phyloP scores from a whole-genome alignment of 352 stramenopile genomes.

The Phytophthora meadii region DNA sequence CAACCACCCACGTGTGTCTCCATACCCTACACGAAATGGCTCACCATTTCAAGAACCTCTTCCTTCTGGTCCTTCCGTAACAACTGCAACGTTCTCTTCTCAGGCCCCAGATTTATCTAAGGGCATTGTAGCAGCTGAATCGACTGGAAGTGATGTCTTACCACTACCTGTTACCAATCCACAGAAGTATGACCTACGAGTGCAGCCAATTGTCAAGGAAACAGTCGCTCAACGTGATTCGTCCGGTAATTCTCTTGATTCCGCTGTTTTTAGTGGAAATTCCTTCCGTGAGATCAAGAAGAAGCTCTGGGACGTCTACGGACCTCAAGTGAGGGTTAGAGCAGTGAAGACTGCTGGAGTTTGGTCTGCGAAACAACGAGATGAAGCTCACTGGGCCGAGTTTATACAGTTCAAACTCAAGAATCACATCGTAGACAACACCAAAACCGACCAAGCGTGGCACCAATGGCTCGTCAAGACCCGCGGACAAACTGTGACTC shows the following conservation, averaged over 20 bases:
- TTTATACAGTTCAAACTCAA: background rate
- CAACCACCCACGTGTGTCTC: background rate
- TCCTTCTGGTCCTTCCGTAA: background rate
- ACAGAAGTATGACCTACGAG: background rate
- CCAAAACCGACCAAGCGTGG: background rate
- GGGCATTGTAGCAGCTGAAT: background rate
- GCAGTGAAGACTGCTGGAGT: background rate
- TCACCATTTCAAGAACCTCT: background rate
- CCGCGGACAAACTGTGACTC: background rate
- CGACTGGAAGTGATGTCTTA: background rate
- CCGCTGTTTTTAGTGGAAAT: background rate
- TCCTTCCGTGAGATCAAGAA: background rate
- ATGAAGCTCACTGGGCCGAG: background rate
- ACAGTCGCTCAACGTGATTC: background rate
- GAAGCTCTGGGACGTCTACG: background rate
- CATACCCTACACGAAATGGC: background rate
- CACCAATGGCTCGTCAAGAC: background rate
- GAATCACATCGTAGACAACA: background rate
- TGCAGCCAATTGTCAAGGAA: constrained; percentile 1
- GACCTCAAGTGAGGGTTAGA: background rate
- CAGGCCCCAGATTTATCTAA: background rate
- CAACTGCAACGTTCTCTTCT: background rate
- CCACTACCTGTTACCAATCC: background rate
- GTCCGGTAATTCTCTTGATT: background rate
- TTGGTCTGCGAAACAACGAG: background rate